Evolutionary conservation across 768 basidiomycete genomes (phyloP).

Genomic region (Kwoniella dendrophila): DNA sequence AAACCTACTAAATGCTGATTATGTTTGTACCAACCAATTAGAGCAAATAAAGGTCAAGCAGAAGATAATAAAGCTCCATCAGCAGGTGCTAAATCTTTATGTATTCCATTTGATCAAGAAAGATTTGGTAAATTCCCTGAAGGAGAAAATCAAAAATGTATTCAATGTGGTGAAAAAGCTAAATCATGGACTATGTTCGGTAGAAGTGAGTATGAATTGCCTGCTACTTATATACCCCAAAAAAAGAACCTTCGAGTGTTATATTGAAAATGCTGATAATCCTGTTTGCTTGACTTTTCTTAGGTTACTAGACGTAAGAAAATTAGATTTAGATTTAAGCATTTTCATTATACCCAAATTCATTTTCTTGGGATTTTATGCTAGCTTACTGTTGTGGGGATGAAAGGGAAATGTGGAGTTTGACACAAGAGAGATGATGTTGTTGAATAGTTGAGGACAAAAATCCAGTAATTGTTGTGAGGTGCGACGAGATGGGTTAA

Average conservation of each 20-base stretch:
- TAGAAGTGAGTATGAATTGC: conserved; percentile 56
- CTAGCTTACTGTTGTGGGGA: too few species aligned
- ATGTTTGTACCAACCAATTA: conserved; percentile 4
- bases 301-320: conserved; percentile 20
- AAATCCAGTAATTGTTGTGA: too few species aligned
- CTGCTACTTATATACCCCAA: not conserved
- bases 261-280: not conserved
- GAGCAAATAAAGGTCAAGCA: conserved; percentile 72
- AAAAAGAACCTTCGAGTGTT: not conserved
- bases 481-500: too few species aligned
- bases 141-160: conserved; percentile 80
- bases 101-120: conserved; percentile 92
- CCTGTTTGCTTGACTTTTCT: not conserved
- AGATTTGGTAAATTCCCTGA: conserved; percentile 76
- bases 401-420: too few species aligned
- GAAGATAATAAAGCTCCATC: conserved; percentile 91
- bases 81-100: conserved; percentile 94
- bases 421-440: too few species aligned
- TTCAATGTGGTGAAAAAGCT: conserved; percentile 80
- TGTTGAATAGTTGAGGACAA: too few species aligned
- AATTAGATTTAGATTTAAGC: too few species aligned
- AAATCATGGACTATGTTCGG: conserved; percentile 99
- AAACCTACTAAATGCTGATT: conserved; percentile 6
- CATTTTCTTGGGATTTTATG: too few species aligned
- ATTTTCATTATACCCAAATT: too few species aligned